Conservation (phyloP, 2,329 filamentous ascomycete species). For the Ophiocordyceps unilateralis region DNA sequence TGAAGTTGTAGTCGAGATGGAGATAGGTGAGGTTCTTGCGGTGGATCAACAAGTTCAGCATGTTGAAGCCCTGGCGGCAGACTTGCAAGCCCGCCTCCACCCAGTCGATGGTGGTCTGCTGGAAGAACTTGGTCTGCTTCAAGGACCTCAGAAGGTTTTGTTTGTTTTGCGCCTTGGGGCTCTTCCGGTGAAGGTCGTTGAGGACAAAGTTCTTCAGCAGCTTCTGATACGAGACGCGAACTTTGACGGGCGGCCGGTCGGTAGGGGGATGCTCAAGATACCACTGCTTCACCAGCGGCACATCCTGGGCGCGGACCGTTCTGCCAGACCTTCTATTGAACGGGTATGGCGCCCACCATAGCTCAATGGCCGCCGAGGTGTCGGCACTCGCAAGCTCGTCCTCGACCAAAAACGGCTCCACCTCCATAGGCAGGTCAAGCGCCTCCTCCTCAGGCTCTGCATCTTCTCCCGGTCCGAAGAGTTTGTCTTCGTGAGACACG, state of each 20-base stretch:
- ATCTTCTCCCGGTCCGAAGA: constrained; percentile 69
- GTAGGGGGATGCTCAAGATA: constrained; percentile 90
- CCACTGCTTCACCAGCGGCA: constrained; percentile 94
- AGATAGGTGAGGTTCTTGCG: constrained; percentile 97
- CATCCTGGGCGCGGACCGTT: constrained; percentile 95
- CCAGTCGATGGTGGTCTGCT: constrained; percentile 98
- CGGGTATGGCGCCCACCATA: constrained; percentile 97
- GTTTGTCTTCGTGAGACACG: constrained; percentile 78
- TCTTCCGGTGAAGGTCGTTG: constrained; percentile 92
- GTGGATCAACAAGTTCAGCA: constrained; percentile 94
- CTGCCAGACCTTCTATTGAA: constrained; percentile 86
- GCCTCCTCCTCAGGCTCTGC: constrained; percentile 61
- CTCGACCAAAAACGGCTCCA: constrained; percentile 78
- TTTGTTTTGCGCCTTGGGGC: constrained; percentile 87
- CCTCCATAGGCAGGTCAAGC: constrained; percentile 63
- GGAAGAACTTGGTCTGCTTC: constrained; percentile 97
- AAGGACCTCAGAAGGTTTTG: constrained; percentile 79
- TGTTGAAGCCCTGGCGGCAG: constrained; percentile 96
- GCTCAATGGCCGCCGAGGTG: constrained; percentile 74
- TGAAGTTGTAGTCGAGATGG: constrained; percentile 99
- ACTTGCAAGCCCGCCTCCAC: constrained; percentile 97
- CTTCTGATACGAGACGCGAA: constrained; percentile 96
- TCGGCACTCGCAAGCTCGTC: constrained; percentile 81
- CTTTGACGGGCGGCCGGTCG: constrained; percentile 78
- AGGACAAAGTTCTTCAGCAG: constrained; percentile 89